phyloP scores from a whole-genome alignment of 2,329 filamentous ascomycete genomes.

The Xylariaceae sp. region DNA sequence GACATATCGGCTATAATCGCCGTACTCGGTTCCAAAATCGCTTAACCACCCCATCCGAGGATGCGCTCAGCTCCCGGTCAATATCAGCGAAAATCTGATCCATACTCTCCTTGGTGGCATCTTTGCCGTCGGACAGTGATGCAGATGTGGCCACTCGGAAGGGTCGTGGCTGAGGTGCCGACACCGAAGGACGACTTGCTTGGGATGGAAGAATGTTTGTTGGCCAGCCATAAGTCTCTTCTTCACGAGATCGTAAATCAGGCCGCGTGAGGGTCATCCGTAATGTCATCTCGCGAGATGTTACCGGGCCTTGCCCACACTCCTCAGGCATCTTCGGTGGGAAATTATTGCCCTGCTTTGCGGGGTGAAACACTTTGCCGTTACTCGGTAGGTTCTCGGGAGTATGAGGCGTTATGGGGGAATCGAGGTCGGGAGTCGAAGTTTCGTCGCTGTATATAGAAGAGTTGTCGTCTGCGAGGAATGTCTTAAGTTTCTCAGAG shows the following conservation, averaged over 20 bases:
- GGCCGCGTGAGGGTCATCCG: constrained; percentile 92
- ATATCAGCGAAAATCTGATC: constrained; percentile 49
- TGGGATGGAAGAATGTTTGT: constrained; percentile 31
- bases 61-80: constrained; percentile 43
- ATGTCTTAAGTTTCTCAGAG: constrained; percentile 46
- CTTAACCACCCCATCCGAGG: constrained; percentile 49
- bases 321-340: constrained; percentile 33
- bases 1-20: constrained; percentile 28
- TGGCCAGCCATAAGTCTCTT: constrained; percentile 67
- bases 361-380: constrained; percentile 17
- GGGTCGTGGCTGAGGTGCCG: constrained; percentile 21
- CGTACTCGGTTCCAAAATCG: constrained; percentile 60
- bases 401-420: constrained; percentile 51
- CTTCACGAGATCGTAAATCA: constrained; percentile 72
- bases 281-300: constrained; percentile 84
- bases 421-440: constrained; percentile 54
- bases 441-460: constrained; percentile 51
- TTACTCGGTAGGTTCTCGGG: constrained; percentile 37
- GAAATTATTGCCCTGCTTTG: constrained; percentile 26
- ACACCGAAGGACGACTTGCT: constrained; percentile 28
- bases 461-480: constrained; percentile 44
- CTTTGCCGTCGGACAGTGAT: constrained; percentile 29
- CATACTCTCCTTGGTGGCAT: constrained; percentile 46
- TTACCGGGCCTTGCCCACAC: constrained; percentile 47
- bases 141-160: constrained; percentile 32